A percentile compares a stretch with the other conserved stretches of the same genome.
phyloP scores from a whole-genome alignment of 768 basidiomycete genomes.

The Saitozyma sp. region DNA sequence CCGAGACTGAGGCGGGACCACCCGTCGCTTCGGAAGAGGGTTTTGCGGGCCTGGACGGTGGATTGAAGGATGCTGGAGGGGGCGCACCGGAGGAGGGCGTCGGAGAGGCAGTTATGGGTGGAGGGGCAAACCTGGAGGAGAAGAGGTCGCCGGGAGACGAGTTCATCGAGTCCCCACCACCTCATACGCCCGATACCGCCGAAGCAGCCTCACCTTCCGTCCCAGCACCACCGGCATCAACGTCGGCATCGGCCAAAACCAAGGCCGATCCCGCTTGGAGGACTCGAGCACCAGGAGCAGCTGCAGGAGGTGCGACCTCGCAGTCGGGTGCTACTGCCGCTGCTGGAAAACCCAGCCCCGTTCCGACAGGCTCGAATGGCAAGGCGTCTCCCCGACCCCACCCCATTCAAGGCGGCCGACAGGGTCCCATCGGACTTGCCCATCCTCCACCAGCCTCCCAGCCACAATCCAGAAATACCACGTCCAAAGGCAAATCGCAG shows the following conservation, averaged over 20 bases:
- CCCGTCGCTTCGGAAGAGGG: not conserved
- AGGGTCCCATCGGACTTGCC: slow-evolving; percentile 34
- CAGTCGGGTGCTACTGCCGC: not conserved
- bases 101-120: not conserved
- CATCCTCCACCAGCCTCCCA: slow-evolving; percentile 22
- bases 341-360: not conserved
- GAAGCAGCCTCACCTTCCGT: not conserved
- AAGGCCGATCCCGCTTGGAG: slow-evolving; percentile 1
- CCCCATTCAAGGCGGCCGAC: slow-evolving; percentile 28
- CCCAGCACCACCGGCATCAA: slow-evolving; percentile 1
- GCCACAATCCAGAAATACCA: not conserved
- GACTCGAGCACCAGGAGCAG: not conserved
- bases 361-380: not conserved
- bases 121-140: not conserved
- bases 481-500: not conserved
- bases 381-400: slow-evolving; percentile 4
- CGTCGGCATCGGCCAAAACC: not conserved
- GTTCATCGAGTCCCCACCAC: not conserved
- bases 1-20: not conserved
- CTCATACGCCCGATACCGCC: not conserved
- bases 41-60: not conserved
- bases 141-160: too few species aligned
- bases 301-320: not conserved
- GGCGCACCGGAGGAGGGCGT: slow-evolving; percentile 17
- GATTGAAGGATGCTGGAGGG: slow-evolving; percentile 2